Evolutionary conservation across 202 grass and related monocot species (phyloP).

Genomic region (Eragrostis tef): DNA sequence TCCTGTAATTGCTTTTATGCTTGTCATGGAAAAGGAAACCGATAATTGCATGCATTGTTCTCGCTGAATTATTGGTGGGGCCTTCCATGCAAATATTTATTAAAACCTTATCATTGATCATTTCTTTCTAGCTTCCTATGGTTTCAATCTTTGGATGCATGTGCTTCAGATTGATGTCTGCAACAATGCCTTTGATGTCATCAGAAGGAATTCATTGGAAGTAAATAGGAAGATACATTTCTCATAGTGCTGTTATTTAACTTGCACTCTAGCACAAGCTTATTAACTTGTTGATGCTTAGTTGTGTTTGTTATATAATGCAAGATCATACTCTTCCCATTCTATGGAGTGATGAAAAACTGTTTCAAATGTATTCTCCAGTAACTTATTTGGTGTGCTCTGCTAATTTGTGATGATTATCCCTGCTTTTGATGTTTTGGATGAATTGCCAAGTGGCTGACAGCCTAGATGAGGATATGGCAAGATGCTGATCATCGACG

Average conservation of each 20-base stretch:
- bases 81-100: conserved; percentile 45
- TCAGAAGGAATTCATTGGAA: conserved; percentile 19
- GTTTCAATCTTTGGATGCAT: conserved; percentile 42
- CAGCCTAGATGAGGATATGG: conserved; percentile 57
- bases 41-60: conserved; percentile 35
- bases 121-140: conserved; percentile 33
- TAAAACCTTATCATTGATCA: conserved; percentile 35
- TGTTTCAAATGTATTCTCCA: conserved; percentile 40
- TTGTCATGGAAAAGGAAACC: conserved; percentile 43
- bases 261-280: conserved; percentile 5
- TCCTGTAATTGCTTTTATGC: conserved; percentile 40
- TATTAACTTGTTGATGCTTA: conserved; percentile 6
- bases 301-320: conserved; percentile 10
- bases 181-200: background rate
- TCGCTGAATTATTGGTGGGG: conserved; percentile 41
- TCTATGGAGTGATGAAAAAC: conserved; percentile 14
- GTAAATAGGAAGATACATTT: conserved; percentile 32
- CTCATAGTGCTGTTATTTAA: conserved; percentile 10
- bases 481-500: conserved; percentile 44
- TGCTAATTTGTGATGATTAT: conserved; percentile 34
- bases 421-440: conserved; percentile 43
- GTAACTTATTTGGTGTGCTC: conserved; percentile 38
- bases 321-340: conserved; percentile 27
- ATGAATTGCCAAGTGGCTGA: conserved; percentile 56
- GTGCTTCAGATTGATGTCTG: conserved; percentile 40